Percentiles rank a stretch among this genome's conserved stretches.
Evolutionary conservation across 331 rosid species (phyloP).

Genomic region (Cydonia oblonga): DNA sequence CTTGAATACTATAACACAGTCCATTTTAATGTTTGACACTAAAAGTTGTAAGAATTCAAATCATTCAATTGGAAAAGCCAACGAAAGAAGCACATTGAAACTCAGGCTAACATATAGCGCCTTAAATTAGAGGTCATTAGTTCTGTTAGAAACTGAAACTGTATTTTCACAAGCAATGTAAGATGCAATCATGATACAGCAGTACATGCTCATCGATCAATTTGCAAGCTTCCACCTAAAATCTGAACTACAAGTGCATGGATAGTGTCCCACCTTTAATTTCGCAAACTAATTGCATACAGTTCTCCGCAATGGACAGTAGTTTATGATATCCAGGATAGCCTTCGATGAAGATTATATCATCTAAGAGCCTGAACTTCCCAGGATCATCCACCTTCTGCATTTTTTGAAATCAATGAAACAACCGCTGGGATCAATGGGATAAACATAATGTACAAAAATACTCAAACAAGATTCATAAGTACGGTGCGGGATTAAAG

Average conservation of each 20-base stretch:
- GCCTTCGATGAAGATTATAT: constrained; percentile 58
- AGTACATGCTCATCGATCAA: not conserved
- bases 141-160: not conserved
- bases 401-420: constrained; percentile 17
- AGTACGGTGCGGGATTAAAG: not conserved
- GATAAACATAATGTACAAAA: not conserved
- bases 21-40: not conserved
- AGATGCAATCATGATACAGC: not conserved
- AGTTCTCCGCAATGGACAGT: constrained; percentile 47
- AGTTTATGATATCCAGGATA: constrained; percentile 76
- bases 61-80: not conserved
- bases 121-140: not conserved
- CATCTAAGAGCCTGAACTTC: constrained; percentile 84
- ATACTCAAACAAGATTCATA: not conserved
- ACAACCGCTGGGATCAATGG: not conserved
- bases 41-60: not conserved
- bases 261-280: constrained; percentile 47
- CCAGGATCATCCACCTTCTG: constrained; percentile 80
- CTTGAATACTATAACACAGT: not conserved
- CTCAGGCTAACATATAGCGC: not conserved
- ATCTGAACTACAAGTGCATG: not conserved
- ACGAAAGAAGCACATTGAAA: not conserved
- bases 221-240: constrained; percentile 1
- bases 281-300: constrained; percentile 80
- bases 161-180: not conserved